Percentiles rank a stretch among this genome's conserved stretches.
Evolutionary conservation across 768 basidiomycete species (phyloP).

Genomic region (Lactarius tabidus): DNA sequence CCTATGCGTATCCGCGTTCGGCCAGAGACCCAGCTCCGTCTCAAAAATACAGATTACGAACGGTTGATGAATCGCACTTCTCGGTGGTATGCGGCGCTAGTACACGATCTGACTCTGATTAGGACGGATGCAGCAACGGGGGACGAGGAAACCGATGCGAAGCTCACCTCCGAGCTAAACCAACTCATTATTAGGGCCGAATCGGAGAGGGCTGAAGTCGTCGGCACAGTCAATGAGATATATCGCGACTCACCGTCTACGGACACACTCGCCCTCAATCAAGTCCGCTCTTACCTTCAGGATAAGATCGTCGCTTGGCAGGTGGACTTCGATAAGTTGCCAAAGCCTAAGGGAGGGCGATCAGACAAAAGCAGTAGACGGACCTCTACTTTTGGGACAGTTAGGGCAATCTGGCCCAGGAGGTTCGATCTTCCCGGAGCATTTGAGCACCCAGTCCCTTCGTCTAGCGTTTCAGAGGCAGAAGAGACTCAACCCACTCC

Average conservation of each 20-base stretch:
- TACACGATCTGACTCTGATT: slow-evolving; percentile 73
- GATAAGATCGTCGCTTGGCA: slow-evolving; percentile 98
- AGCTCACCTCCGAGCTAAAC: slow-evolving; percentile 59
- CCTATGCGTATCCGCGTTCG: slow-evolving; percentile 81
- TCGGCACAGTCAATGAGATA: slow-evolving; percentile 65
- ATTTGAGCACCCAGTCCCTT: slow-evolving; percentile 52
- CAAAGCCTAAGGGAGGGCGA: slow-evolving; percentile 56
- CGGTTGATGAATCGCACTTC: slow-evolving; percentile 66
- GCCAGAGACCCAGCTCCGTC: slow-evolving; percentile 80
- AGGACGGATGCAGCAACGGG: slow-evolving; percentile 76
- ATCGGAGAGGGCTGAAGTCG: slow-evolving; percentile 68
- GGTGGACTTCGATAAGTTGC: slow-evolving; percentile 82
- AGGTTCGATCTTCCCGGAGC: slow-evolving; percentile 51
- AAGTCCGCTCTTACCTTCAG: slow-evolving; percentile 81
- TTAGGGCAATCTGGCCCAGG: slow-evolving; percentile 69
- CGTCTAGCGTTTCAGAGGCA: slow-evolving; percentile 67
- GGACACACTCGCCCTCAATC: slow-evolving; percentile 85
- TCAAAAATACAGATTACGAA: slow-evolving; percentile 91
- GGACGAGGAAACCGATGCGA: slow-evolving; percentile 66
- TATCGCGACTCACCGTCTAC: slow-evolving; percentile 78
- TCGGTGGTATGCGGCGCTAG: slow-evolving; percentile 68
- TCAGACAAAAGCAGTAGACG: slow-evolving; percentile 50
- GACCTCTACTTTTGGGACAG: slow-evolving; percentile 58
- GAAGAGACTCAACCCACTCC: slow-evolving; percentile 51
- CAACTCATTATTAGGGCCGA: slow-evolving; percentile 68